Evolutionary conservation across 2,329 filamentous ascomycete species (phyloP).

Genomic region (Truncatella angustata): DNA sequence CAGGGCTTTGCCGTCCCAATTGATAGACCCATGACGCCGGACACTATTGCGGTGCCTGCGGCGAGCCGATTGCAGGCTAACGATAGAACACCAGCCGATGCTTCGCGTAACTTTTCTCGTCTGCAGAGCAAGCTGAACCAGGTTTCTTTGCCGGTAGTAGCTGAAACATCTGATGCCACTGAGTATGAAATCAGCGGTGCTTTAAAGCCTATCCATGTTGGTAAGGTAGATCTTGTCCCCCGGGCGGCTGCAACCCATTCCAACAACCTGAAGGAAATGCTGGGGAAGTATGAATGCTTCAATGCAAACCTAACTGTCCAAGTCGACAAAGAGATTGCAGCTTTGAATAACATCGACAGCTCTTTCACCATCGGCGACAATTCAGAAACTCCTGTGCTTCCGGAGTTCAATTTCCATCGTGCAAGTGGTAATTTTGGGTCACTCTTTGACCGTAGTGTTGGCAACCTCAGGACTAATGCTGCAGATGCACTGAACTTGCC

Average conservation of each 20-base stretch:
- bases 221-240: no score
- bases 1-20: not conserved
- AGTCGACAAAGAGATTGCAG: not conserved
- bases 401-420: not conserved
- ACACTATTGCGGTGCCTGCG: not conserved
- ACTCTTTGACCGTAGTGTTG: not conserved
- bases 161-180: no score
- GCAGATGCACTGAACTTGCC: not conserved
- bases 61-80: not conserved
- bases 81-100: not conserved
- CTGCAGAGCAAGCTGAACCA: no score
- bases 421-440: not conserved
- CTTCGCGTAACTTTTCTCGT: no score
- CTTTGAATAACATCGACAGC: not conserved
- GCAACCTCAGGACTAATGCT: not conserved
- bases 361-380: not conserved
- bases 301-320: no score
- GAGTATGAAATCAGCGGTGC: no score
- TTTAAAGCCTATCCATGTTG: no score
- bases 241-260: no score
- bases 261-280: no score
- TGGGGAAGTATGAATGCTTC: no score
- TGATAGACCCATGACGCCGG: not conserved
- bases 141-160: no score
- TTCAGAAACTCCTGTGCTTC: not conserved